Evolutionary conservation across 164 flowering plant species (phyloP), one percentile per base, ranked within the genome.

Genomic region (Santalum album): DNA sequence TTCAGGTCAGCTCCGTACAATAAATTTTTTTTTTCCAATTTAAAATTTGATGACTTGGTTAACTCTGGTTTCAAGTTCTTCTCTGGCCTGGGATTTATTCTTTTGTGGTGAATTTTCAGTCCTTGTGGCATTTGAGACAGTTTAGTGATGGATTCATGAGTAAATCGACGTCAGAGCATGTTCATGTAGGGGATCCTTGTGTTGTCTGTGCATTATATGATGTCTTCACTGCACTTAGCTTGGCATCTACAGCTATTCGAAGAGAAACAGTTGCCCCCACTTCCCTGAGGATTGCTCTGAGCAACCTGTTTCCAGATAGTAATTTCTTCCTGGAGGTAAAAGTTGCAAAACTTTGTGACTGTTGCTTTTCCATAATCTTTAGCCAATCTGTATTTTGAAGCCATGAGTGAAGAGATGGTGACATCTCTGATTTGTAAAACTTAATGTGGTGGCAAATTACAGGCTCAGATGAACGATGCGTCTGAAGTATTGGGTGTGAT

Each of bases 401-500:
- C 15, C 2, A 38, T 25, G 7, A 7, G 21, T 20, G 10, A 0
- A 45, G 6, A 20, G 12, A 1, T 7, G 24, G 11, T 14, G 14
- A 19, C 21, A 20, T 7, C 11, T 51, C 12, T 5, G 2, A 27
- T 5, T 18, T 48, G 51, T 48, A 22, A 2, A 9, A 1, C 45
- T 7, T 4, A 42, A 16, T 16, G 16, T 22, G 14, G 18, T 14
- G 16, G 1, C 14, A 42, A 16, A 10, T 51, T 51, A 12, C 54
- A 51, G 54, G 54, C 39, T 7, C 21, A 51, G 20, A 51, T 51
- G 54, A 51, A 51, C 29, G 54, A 51, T 29, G 54, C 39, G 19
- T 29, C 39, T 6, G 39, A 51, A 51, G 20, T 51, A 6, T 12
- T 51, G 54, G 12, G 2, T 3, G 21, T 18, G 18, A 27, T 27